phyloP scores from a whole-genome alignment of 225 moss, liverwort and hornwort genomes.

The Anthoceros angustus region DNA sequence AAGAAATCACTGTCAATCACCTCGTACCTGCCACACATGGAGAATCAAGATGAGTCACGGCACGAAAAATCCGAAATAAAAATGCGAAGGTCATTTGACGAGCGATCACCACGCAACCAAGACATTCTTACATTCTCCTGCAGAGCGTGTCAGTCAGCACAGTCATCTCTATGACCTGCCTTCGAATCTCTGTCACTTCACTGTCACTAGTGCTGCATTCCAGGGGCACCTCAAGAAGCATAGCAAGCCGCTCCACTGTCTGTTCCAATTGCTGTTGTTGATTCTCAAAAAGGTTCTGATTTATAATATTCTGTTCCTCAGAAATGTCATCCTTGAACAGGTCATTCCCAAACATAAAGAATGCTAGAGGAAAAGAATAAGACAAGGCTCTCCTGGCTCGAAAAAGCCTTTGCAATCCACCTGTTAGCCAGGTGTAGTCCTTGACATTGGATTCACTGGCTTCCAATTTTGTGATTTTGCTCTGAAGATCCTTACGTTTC shows the following conservation, averaged over 20 bases:
- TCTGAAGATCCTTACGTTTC: constrained; percentile 61
- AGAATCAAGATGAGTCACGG: background rate
- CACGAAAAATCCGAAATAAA: background rate
- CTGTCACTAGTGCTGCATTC: constrained; percentile 50
- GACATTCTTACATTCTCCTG: constrained; percentile 59
- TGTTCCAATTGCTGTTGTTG: constrained; percentile 93
- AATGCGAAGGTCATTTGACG: background rate
- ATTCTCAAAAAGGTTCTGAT: constrained; percentile 94
- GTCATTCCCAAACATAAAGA: constrained; percentile 94
- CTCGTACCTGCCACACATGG: constrained; percentile 48
- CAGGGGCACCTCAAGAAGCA: constrained; percentile 68
- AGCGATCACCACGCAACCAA: background rate
- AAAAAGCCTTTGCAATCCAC: constrained; percentile 76
- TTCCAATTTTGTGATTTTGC: constrained; percentile 51
- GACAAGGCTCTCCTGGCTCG: constrained; percentile 76
- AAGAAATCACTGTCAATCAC: constrained; percentile 91
- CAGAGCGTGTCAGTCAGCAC: constrained; percentile 86
- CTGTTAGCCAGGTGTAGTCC: constrained; percentile 93
- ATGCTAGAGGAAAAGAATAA: constrained; percentile 88
- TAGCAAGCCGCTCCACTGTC: constrained; percentile 82
- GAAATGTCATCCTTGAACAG: constrained; percentile 94
- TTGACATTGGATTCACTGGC: constrained; percentile 82
- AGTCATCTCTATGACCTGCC: constrained; percentile 88
- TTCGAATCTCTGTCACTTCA: constrained; percentile 63
- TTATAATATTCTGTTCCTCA: constrained; percentile 68